Evolutionary conservation across 257 asterid species (phyloP), one percentile per base, ranked within the genome.

Genomic region (Echites panduratus): DNA sequence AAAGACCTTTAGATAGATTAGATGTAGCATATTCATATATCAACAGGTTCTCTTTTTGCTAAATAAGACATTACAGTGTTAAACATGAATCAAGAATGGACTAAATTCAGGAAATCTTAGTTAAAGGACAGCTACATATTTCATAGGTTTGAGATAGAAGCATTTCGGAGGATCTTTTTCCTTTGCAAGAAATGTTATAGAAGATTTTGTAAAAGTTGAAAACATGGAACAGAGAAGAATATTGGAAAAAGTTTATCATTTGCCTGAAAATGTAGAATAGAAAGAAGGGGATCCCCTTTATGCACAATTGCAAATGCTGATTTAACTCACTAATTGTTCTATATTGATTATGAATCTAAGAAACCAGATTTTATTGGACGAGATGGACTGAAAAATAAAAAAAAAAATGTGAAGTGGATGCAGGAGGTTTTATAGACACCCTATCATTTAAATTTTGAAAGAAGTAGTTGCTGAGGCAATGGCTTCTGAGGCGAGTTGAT

Each of bases 401-500:
- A n/a, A 22, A n/a, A 54, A 8, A 20, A n/a, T n/a, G 32, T 22
- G 14, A 54, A 54, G 62, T 54, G 62, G 62, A 32, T n/a, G n/a
- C 62, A 29, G 8, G 32, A 54, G 29, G 62, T 22, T 8, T 24
- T 11, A 54, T 29, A 54, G 22, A 54, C 62, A n/a, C 45, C 11
- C 24, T 29, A 5, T 14, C 5, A 61, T 16, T 16, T 22, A 35
- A 61, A 61, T 61, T 61, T 61, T 14, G 11, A 27, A 13, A 29
- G 35, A 5, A 61, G 11, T 14, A 61, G 67, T 44, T 61, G 24
- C 45, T 22, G 32, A 61, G n/a, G n/a, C n/a, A n/a, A n/a, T 61
- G 67, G 67, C 67, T 29, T 61, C 67, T 61, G 67, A 61, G 29
- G 67, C 67, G 67, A 61, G 17, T 61, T 61, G 24, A 32, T 61